These are phyloP conservation scores for Sphagnum contortum DNA, from an alignment of 225 moss, liverwort and hornwort genomes.

Conservation along the genomic window DNA sequence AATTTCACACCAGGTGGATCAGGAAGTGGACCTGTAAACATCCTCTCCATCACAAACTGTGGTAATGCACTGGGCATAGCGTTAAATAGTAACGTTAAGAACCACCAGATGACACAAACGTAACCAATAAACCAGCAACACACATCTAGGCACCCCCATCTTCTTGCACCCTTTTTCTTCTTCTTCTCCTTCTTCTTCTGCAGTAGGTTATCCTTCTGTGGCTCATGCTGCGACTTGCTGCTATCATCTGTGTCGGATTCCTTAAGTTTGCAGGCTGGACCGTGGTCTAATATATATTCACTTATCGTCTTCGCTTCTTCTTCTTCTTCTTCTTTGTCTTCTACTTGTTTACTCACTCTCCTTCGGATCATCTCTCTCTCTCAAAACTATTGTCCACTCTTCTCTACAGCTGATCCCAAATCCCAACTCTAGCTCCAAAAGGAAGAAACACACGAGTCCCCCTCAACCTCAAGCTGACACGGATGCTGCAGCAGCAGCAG, in stretches of 20 bases:
- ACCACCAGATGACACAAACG: conserved; percentile 74
- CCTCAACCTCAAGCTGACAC: too few species aligned
- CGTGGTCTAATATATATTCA: neutral
- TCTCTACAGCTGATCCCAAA: too few species aligned
- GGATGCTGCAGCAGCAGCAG: too few species aligned
- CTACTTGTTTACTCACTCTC: conserved; percentile 23
- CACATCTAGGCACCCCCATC: conserved; percentile 75
- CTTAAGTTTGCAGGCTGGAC: conserved; percentile 10
- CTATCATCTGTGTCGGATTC: conserved; percentile 30
- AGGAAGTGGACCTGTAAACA: conserved; percentile 61
- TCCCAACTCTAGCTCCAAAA: too few species aligned
- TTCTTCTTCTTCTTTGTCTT: conserved; percentile 9
- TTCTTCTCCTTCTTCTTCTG: conserved; percentile 20
- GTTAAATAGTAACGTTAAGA: conserved; percentile 57
- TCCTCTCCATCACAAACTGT: conserved; percentile 74
- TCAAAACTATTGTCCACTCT: too few species aligned
- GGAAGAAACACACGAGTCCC: too few species aligned
- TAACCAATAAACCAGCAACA: conserved; percentile 94
- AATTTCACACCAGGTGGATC: conserved; percentile 69
- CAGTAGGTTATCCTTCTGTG: conserved; percentile 13
- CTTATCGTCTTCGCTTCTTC: neutral
- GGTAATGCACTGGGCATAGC: conserved; percentile 69
- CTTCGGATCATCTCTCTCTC: conserved; percentile 33
- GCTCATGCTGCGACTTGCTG: neutral
- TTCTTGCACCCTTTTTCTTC: conserved; percentile 15